Evolutionary conservation across 805 yeast species (phyloP).

Genomic region (Suhomyces sp.): DNA sequence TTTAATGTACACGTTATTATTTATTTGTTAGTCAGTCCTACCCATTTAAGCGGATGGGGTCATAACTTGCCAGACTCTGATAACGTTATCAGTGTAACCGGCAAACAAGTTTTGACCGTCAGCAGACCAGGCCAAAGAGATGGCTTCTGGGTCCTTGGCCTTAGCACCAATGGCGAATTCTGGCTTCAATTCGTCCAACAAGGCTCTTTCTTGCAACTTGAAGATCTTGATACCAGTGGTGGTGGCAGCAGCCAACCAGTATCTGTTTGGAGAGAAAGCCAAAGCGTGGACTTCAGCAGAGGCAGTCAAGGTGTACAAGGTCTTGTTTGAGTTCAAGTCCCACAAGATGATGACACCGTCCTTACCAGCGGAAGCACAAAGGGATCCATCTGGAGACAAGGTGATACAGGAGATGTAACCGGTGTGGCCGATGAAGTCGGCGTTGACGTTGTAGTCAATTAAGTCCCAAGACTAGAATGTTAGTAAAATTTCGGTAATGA

Average conservation of each 20-base stretch:
- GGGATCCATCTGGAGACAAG: slow-evolving; percentile 99
- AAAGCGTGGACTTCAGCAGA: slow-evolving; percentile 97
- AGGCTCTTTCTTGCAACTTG: slow-evolving; percentile 91
- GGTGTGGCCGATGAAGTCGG: slow-evolving; percentile 99
- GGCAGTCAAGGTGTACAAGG: slow-evolving; percentile 90
- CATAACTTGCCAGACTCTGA: slow-evolving; percentile 99
- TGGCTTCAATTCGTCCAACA: slow-evolving; percentile 97
- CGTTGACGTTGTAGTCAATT: slow-evolving; percentile 75
- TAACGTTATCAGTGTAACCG: slow-evolving; percentile 99
- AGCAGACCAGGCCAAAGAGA: slow-evolving; percentile 99
- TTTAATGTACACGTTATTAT: slow-evolving; percentile 5
- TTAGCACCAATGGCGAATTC: slow-evolving; percentile 85
- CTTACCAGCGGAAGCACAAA: slow-evolving; percentile 99
- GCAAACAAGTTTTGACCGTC: slow-evolving; percentile 99
- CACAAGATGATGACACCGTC: slow-evolving; percentile 98
- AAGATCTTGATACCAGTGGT: slow-evolving; percentile 96
- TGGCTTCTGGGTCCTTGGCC: slow-evolving; percentile 97
- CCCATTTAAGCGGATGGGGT: slow-evolving; percentile 55
- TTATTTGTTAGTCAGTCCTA: slow-evolving; percentile 1
- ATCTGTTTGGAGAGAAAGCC: slow-evolving; percentile 99
- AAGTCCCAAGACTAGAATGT: slow-evolving; percentile 90
- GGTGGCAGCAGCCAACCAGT: slow-evolving; percentile 99
- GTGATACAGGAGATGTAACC: slow-evolving; percentile 97
- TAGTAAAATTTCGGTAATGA: slow-evolving; percentile 35
- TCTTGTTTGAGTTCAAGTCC: slow-evolving; percentile 84